Base-by-base conservation (phyloP, 305 asterid species). In the Fraxinus sp. region DNA sequence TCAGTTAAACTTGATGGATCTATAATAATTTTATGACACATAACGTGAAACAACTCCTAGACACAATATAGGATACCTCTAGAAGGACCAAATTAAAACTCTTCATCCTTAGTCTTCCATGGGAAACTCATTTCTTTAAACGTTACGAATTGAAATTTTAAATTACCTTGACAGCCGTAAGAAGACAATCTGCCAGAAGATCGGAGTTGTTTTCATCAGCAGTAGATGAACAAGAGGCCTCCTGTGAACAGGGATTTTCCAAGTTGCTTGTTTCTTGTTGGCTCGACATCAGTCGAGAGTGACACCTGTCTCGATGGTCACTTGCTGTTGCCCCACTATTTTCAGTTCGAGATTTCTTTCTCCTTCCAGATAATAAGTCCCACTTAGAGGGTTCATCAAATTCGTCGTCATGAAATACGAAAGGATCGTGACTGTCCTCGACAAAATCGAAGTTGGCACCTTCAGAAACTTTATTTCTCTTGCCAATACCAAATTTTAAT, bases 181-280 rank as follows among this genome's bases (percentile, higher is more conserved):
- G 97, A 88, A 93, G 98, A 85, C 98, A 93, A 84, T 97, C 98
- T 72, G 90, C 90, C 68, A 94, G 88, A 87, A 96, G 95, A 85
- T 83, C 84, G 80, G 89, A 89, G 85, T 77, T 84, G 79, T 91
- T 94, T 55, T 84, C 91, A 80, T 86, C 90, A 75, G 57, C 88
- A 57, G 72, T 74, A 39, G 90, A 75, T 81, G 95, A 89, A 90
- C 93, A 90, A 71, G 94, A 89, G 84, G 88, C 88, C 84, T 85
- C 93, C 59, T 84, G 89, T 74, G 93, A 84, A 83, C 86, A 88
- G 84, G 1, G 81, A 85, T 80, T 80, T 44, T 88, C 90, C 79
- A 55, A 79, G 83, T 83, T 82, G 82, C 83, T 85, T 4, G 90
- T 87, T 86, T 93, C 97, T 85, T 83, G 92, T 84, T 93, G 93